Base-by-base conservation (phyloP, 2,329 filamentous ascomycete genomes). In the Rachicladosporium sp. region DNA sequence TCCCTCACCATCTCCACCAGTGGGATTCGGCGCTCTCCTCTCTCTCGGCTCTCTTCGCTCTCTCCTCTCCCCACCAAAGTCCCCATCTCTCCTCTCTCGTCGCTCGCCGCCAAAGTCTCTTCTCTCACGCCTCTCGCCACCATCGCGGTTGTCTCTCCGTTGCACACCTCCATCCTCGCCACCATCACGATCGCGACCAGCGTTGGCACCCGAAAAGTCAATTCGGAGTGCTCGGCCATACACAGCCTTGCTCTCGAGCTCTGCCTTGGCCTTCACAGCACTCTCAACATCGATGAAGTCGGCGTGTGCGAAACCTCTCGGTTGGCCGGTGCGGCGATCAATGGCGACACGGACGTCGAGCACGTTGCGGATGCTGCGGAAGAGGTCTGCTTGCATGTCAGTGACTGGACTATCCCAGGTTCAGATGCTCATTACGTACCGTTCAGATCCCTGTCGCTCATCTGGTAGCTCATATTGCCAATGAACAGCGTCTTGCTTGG, bases 401-500 rank as follows among this genome's bases (percentile, higher is more conserved):
- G 23, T 7, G 23, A 27, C n/a, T n/a, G n/a, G n/a, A n/a, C n/a
- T n/a, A n/a, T n/a, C n/a, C n/a, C n/a, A n/a, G n/a, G n/a, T n/a
- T n/a, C n/a, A n/a, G n/a, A n/a, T n/a, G n/a, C n/a, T n/a, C n/a
- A n/a, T n/a, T n/a, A n/a, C 55, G 32, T 46, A 58, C 56, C 54
- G 62, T 88, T 87, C 39, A 94, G 68, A 53, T 93, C 86, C 39
- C 75, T 74, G 55, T 93, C 86, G 6, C 81, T 82, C 66, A 88
- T 81, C 63, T 93, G 82, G 56, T 82, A 91, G 8, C 83, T 78
- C 62, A 94, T 76, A 66, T 91, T 91, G 49, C 86, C 85, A 50
- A 94, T 74, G 67, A 82, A 93, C 29, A 93, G 65, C 1, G 79
- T 83, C 54, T 71, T 75, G 37, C 73, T 72, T 3, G 78, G 77